Evolutionary conservation across 2,329 filamentous ascomycete species (phyloP).

Genomic region (Xylariaceae sp.): DNA sequence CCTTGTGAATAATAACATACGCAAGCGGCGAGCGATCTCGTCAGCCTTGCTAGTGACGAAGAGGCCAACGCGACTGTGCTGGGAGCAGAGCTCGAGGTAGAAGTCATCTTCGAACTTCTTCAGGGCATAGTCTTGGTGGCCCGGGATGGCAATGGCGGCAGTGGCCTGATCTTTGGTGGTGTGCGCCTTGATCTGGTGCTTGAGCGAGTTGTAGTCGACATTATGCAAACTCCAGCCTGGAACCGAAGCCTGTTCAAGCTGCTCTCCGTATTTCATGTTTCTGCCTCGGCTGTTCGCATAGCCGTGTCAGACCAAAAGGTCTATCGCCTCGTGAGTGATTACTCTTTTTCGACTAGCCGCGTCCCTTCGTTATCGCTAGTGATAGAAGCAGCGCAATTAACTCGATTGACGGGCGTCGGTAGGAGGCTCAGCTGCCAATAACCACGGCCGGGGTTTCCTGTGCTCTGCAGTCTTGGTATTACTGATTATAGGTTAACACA

Average conservation of each 20-base stretch:
- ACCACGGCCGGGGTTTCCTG: too few species aligned
- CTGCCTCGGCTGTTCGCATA: constrained; percentile 21
- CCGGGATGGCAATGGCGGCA: constrained; percentile 72
- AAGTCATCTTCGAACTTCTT: constrained; percentile 73
- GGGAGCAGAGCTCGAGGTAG: constrained; percentile 71
- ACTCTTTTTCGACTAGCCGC: too few species aligned
- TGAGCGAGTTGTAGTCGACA: constrained; percentile 87
- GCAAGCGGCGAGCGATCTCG: constrained; percentile 73
- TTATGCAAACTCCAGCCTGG: constrained; percentile 86
- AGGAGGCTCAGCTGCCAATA: too few species aligned
- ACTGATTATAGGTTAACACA: too few species aligned
- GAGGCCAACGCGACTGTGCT: constrained; percentile 78
- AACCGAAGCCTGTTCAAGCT: constrained; percentile 75
- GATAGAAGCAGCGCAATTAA: too few species aligned
- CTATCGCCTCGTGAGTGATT: too few species aligned
- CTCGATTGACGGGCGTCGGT: too few species aligned
- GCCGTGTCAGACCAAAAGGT: constrained; percentile 12
- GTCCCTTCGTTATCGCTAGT: too few species aligned
- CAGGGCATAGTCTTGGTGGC: constrained; percentile 65
- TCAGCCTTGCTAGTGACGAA: constrained; percentile 82
- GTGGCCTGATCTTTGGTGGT: constrained; percentile 73
- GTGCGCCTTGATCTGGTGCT: constrained; percentile 81
- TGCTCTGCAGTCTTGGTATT: too few species aligned
- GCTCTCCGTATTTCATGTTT: constrained; percentile 77
- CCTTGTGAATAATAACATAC: constrained; percentile 49